phyloP scores from a whole-genome alignment of 2,329 filamentous ascomycete genomes.

The Myrmaecium sp. region DNA sequence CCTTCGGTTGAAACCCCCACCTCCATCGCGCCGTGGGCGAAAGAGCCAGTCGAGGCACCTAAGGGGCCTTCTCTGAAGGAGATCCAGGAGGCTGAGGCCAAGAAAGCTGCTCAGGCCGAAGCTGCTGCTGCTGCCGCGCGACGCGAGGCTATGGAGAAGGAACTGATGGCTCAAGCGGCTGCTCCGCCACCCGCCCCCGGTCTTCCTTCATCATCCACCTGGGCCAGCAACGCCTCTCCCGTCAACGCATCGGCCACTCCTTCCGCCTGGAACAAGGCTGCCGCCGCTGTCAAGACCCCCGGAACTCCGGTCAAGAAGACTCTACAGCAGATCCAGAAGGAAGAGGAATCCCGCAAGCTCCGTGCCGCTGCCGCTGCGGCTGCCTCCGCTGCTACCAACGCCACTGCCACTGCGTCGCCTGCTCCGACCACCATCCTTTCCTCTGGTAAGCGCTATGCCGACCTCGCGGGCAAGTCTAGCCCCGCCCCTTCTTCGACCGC shows the following conservation, averaged over 20 bases:
- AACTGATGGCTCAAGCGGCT: conserved; percentile 48
- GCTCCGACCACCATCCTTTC: conserved; percentile 12
- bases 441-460: conserved; percentile 74
- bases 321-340: conserved; percentile 86
- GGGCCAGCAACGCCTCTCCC: conserved; percentile 61
- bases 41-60: conserved; percentile 53
- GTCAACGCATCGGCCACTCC: conserved; percentile 36
- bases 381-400: conserved; percentile 26
- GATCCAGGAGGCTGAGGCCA: conserved; percentile 90
- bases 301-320: conserved; percentile 56
- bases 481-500: conserved; percentile 20
- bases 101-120: conserved; percentile 78
- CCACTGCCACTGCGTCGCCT: conserved; percentile 24
- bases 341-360: conserved; percentile 82
- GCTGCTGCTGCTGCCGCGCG: conserved; percentile 63
- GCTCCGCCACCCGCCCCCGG: conserved; percentile 49
- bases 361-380: conserved; percentile 41
- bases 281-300: conserved; percentile 30
- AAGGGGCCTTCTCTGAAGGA: conserved; percentile 89
- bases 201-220: conserved; percentile 74
- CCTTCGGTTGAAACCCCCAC: conserved; percentile 50
- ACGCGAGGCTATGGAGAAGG: conserved; percentile 64
- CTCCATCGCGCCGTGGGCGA: conserved; percentile 87
- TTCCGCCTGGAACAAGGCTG: conserved; percentile 46
- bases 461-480: conserved; percentile 63